A percentile compares a stretch with the other conserved stretches of the same genome.
These are phyloP conservation scores for Aspergillus intermedius DNA, from an alignment of 2,329 filamentous ascomycete species.

Conservation along the genomic window DNA sequence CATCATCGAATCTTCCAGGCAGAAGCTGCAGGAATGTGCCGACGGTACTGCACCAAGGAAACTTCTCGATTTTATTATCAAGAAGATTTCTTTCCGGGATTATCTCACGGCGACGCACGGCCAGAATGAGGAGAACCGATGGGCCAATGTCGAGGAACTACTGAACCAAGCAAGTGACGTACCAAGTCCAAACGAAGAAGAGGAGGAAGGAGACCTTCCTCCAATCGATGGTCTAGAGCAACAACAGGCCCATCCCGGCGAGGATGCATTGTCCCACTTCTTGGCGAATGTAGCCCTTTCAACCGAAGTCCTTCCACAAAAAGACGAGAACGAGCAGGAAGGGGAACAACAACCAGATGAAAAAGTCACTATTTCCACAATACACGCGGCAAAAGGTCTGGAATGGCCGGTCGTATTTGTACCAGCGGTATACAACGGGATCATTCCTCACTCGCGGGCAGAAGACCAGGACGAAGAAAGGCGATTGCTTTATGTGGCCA, in stretches of 20 bases:
- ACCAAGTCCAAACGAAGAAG: conserved; percentile 51
- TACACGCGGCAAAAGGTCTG: conserved; percentile 90
- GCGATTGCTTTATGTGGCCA: conserved; percentile 85
- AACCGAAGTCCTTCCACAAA: conserved; percentile 55
- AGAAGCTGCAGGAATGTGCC: conserved; percentile 46
- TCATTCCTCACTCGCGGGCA: conserved; percentile 78
- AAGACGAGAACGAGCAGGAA: conserved; percentile 49
- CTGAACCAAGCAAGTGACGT: conserved; percentile 67
- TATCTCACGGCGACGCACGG: conserved; percentile 65
- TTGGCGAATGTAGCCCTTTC: conserved; percentile 87
- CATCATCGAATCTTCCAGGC: conserved; percentile 52
- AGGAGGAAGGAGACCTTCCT: conserved; percentile 50
- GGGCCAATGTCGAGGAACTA: conserved; percentile 89
- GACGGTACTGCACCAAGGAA: conserved; percentile 37
- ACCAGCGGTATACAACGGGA: conserved; percentile 80
- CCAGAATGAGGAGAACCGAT: conserved; percentile 69
- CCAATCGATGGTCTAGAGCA: conserved; percentile 67
- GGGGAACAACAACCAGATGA: conserved; percentile 45
- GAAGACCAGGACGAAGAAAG: conserved; percentile 86
- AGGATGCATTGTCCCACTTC: conserved; percentile 68
- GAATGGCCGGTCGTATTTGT: conserved; percentile 97
- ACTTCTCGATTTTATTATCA: conserved; percentile 52
- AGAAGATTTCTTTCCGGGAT: conserved; percentile 65
- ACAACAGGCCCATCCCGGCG: conserved; percentile 40
- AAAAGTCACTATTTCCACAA: conserved; percentile 85